Conservation (phyloP, 257 asterid species). For the Agastache rugosa region DNA sequence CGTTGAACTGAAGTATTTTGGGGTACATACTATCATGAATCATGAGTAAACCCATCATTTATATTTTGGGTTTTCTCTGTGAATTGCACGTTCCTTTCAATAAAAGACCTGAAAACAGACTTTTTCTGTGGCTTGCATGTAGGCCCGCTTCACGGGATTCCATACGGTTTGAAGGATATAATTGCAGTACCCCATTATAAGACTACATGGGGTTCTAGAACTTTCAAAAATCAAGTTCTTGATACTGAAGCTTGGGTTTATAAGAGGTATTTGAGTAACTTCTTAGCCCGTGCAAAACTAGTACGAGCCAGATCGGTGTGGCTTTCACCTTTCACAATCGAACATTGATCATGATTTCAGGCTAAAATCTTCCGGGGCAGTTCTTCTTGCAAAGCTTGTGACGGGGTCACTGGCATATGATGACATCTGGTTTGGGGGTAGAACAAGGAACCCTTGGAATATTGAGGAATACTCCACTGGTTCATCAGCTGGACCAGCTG, state of each 20-base stretch:
- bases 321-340: conserved; percentile 15
- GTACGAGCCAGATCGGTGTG: background rate
- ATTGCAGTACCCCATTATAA: conserved; percentile 88
- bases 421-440: conserved; percentile 96
- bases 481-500: conserved; percentile 96
- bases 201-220: conserved; percentile 92
- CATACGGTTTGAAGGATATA: conserved; percentile 92
- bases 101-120: conserved; percentile 1
- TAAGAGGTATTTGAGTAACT: conserved; percentile 58
- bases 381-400: conserved; percentile 85
- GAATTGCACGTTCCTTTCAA: background rate
- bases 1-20: background rate
- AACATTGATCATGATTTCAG: conserved; percentile 44
- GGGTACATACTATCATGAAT: background rate
- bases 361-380: conserved; percentile 87
- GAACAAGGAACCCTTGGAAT: conserved; percentile 98
- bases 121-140: conserved; percentile 33
- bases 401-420: conserved; percentile 91
- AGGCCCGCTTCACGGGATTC: conserved; percentile 98
- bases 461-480: conserved; percentile 93
- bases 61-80: background rate
- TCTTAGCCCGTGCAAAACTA: background rate
- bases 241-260: conserved; percentile 96
- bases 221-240: conserved; percentile 75
- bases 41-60: background rate